Percentiles rank a stretch among this genome's conserved stretches.
These are phyloP conservation scores for Plenodomus tracheiphilus DNA, from an alignment of 2,329 filamentous ascomycete genomes.

Conservation along the genomic window DNA sequence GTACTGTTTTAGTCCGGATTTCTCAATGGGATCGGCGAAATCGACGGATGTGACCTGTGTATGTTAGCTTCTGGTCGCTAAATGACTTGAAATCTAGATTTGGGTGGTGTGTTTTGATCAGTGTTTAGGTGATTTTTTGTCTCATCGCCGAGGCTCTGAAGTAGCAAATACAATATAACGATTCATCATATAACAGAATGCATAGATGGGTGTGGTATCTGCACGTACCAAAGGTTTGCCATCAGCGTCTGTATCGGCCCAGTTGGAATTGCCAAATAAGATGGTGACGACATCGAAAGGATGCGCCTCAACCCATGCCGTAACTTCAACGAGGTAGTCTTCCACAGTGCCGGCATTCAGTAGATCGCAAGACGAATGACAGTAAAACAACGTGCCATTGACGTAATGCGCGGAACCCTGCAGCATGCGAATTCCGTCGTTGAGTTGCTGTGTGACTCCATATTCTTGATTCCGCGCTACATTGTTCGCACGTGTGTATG, in stretches of 20 bases:
- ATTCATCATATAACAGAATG: slow-evolving; percentile 72
- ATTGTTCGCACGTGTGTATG: slow-evolving; percentile 41
- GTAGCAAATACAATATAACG: slow-evolving; percentile 97
- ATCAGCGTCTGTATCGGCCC: slow-evolving; percentile 25
- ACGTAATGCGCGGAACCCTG: slow-evolving; percentile 63
- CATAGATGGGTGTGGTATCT: background rate
- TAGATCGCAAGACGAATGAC: slow-evolving; percentile 83
- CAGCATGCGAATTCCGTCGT: slow-evolving; percentile 50
- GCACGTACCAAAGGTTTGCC: slow-evolving; percentile 49
- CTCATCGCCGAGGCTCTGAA: slow-evolving; percentile 99
- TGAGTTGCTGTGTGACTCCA: slow-evolving; percentile 43
- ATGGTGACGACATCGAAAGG: slow-evolving; percentile 91
- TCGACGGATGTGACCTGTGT: slow-evolving; percentile 57
- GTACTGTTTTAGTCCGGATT: slow-evolving; percentile 72
- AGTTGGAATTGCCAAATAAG: slow-evolving; percentile 77
- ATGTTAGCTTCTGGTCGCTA: background rate
- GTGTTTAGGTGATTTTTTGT: slow-evolving; percentile 86
- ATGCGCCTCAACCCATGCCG: slow-evolving; percentile 72
- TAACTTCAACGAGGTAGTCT: slow-evolving; percentile 71
- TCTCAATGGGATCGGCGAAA: slow-evolving; percentile 70
- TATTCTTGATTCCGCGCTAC: slow-evolving; percentile 44
- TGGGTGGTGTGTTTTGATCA: slow-evolving; percentile 54
- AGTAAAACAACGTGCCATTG: slow-evolving; percentile 72
- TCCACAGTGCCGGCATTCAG: slow-evolving; percentile 81
- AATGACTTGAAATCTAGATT: too few relatives aligned